Conservation (phyloP, 768 basidiomycete species). For the Lactarius hatsudake region DNA sequence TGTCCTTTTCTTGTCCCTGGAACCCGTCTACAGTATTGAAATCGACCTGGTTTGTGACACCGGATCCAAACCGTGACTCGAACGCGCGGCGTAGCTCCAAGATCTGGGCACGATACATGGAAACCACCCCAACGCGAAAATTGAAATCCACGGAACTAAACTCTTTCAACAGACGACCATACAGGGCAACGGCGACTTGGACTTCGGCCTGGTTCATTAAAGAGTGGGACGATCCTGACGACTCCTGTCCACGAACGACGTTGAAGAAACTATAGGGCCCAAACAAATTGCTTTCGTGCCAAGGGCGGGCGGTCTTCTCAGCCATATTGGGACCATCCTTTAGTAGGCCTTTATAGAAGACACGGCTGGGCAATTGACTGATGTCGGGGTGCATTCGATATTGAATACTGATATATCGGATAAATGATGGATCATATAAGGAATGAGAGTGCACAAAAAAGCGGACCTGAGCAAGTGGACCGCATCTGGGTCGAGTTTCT, state of each 20-base stretch:
- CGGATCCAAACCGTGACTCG: slow-evolving; percentile 62
- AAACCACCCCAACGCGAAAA: slow-evolving; percentile 68
- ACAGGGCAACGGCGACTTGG: slow-evolving; percentile 72
- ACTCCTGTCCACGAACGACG: slow-evolving; percentile 64
- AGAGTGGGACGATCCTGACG: slow-evolving; percentile 59
- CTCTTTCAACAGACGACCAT: slow-evolving; percentile 62
- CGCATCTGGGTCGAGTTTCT: slow-evolving; percentile 72
- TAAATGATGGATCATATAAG: background rate
- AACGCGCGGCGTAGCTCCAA: slow-evolving; percentile 70
- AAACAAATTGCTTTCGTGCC: slow-evolving; percentile 79
- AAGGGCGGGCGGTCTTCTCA: slow-evolving; percentile 72
- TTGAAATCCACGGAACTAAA: slow-evolving; percentile 54
- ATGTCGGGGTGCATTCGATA: slow-evolving; percentile 99
- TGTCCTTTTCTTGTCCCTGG: slow-evolving; percentile 98
- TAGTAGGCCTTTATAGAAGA: slow-evolving; percentile 82
- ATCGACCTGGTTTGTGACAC: slow-evolving; percentile 70
- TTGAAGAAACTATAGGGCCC: slow-evolving; percentile 91
- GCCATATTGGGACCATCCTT: slow-evolving; percentile 90
- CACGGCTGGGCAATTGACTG: slow-evolving; percentile 78
- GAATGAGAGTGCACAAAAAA: background rate
- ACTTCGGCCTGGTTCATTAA: slow-evolving; percentile 75
- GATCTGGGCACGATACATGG: slow-evolving; percentile 94
- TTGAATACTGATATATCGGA: slow-evolving; percentile 67
- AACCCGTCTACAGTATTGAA: slow-evolving; percentile 99
- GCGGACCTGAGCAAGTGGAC: slow-evolving; percentile 86